Conservation (phyloP, 2,329 filamentous ascomycete species). For the Thyridium curvatum region DNA sequence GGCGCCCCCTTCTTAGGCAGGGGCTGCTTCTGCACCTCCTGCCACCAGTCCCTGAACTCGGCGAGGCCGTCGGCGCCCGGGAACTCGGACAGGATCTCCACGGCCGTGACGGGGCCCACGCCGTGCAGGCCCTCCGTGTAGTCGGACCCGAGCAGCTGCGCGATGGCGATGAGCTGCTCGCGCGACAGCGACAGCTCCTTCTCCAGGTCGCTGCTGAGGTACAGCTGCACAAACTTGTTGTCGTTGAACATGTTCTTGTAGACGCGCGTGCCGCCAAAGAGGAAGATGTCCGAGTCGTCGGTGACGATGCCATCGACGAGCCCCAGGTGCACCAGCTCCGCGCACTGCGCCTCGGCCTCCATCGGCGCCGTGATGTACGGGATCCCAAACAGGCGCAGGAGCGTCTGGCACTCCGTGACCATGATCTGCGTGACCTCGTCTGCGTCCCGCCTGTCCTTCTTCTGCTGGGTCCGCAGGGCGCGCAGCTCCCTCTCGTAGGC, state of each 20-base stretch:
- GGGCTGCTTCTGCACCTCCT: constrained; percentile 62
- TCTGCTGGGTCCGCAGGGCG: constrained; percentile 85
- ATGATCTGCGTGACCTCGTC: constrained; percentile 96
- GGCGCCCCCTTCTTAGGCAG: constrained; percentile 40
- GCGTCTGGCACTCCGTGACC: constrained; percentile 89
- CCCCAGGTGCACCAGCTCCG: constrained; percentile 77
- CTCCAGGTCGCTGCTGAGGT: constrained; percentile 75
- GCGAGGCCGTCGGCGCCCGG: constrained; percentile 52
- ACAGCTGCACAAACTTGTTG: constrained; percentile 97
- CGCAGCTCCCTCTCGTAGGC: constrained; percentile 86
- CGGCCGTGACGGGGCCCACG: constrained; percentile 86
- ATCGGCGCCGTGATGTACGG: constrained; percentile 97
- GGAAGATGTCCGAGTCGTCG: constrained; percentile 92
- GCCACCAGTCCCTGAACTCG: constrained; percentile 87
- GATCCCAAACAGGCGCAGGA: constrained; percentile 84
- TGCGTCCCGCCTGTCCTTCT: constrained; percentile 90
- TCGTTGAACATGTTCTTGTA: constrained; percentile 99
- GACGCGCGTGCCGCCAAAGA: constrained; percentile 91
- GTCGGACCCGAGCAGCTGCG: constrained; percentile 86
- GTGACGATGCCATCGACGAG: constrained; percentile 97
- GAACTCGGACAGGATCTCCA: constrained; percentile 94
- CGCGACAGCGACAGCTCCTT: constrained; percentile 83
- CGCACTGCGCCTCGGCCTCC: constrained; percentile 98
- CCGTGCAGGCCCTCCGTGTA: constrained; percentile 91
- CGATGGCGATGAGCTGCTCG: constrained; percentile 81